Percentiles rank a stretch among this genome's conserved stretches.
Conservation (phyloP, 1,284 basidiomycete genomes). For the Cryptococcus wingfieldii region DNA sequence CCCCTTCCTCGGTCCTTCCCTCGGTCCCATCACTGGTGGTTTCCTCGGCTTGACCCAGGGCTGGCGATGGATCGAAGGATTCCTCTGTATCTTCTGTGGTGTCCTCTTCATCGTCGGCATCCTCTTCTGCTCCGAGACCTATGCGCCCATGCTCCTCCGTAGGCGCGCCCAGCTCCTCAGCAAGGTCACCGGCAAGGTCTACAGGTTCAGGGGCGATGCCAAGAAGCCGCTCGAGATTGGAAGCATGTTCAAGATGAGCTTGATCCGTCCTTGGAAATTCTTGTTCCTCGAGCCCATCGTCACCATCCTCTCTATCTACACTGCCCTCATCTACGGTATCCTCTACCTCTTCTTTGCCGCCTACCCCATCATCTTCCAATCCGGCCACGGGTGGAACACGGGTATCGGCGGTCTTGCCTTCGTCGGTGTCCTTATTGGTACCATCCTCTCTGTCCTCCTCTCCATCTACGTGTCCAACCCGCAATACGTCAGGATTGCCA, state of each 20-base stretch:
- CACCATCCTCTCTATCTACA: conserved; percentile 52
- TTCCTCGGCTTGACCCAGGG: conserved; percentile 44
- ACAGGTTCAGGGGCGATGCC: conserved; percentile 50
- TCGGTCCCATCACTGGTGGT: conserved; percentile 48
- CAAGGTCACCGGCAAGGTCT: conserved; percentile 48
- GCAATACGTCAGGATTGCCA: conserved; percentile 55
- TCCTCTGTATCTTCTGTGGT: conserved; percentile 56
- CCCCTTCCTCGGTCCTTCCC: conserved; percentile 63
- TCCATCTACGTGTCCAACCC: conserved; percentile 49
- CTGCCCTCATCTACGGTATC: conserved; percentile 55
- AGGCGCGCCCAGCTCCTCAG: conserved; percentile 42
- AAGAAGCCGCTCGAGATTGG: conserved; percentile 40
- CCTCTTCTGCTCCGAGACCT: conserved; percentile 49
- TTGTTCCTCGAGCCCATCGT: conserved; percentile 52
- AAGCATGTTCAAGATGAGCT: conserved; percentile 43
- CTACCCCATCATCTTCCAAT: conserved; percentile 60
- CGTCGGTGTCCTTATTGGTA: conserved; percentile 62
- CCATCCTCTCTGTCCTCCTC: conserved; percentile 40
- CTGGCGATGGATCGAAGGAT: conserved; percentile 60
- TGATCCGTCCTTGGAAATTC: conserved; percentile 52
- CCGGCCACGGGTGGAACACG: conserved; percentile 58
- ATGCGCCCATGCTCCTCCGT: conserved; percentile 50
- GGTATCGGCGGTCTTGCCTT: conserved; percentile 64
- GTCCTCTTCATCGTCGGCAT: conserved; percentile 31
- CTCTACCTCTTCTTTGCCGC: conserved; percentile 45